These are phyloP conservation scores for Stachybotrys echinatus DNA, from an alignment of 2,329 filamentous ascomycete species.

Conservation along the genomic window DNA sequence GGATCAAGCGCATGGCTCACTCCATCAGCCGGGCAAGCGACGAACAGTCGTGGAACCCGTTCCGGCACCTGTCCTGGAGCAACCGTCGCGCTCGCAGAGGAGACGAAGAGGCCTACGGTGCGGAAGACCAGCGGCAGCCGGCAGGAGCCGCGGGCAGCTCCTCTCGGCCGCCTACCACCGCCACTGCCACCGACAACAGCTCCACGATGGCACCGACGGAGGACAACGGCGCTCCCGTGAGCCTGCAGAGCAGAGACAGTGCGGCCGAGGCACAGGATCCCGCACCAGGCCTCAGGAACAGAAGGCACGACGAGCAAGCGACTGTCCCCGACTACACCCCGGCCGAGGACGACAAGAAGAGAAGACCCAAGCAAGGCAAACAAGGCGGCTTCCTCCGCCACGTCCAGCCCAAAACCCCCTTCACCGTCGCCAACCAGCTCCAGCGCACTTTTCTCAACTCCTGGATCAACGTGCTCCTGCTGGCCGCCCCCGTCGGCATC, in stretches of 20 bases:
- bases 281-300: slow-evolving; percentile 19
- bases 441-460: slow-evolving; percentile 73
- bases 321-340: too few relatives aligned
- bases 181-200: neutral
- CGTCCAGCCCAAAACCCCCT: slow-evolving; percentile 46
- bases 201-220: neutral
- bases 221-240: neutral
- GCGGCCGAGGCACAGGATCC: neutral
- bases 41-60: slow-evolving; percentile 37
- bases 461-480: slow-evolving; percentile 78
- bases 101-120: slow-evolving; percentile 19
- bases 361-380: neutral
- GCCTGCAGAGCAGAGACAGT: neutral
- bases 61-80: slow-evolving; percentile 35
- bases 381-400: slow-evolving; percentile 33
- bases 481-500: slow-evolving; percentile 77
- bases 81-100: slow-evolving; percentile 21
- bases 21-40: slow-evolving; percentile 31
- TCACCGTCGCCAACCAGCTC: slow-evolving; percentile 60
- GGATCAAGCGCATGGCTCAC: slow-evolving; percentile 39
- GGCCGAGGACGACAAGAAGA: too few relatives aligned
- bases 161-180: neutral
- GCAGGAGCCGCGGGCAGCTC: slow-evolving; percentile 9
- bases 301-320: slow-evolving; percentile 21
- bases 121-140: slow-evolving; percentile 23